phyloP scores from a whole-genome alignment of 2,329 filamentous ascomycete genomes.

The Decorospora gaudefroyi region DNA sequence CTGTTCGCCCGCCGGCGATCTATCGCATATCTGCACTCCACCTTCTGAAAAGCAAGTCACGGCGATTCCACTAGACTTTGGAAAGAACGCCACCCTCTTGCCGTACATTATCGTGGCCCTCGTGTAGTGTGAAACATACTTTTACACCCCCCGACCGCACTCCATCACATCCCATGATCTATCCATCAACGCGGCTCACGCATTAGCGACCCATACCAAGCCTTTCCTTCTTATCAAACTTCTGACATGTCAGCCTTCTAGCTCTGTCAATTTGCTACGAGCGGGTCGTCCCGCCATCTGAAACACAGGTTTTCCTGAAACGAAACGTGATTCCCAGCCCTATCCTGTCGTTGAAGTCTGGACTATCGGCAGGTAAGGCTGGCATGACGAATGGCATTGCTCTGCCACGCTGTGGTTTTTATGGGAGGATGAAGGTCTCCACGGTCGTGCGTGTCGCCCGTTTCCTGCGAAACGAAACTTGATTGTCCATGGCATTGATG shows the following conservation, averaged over 20 bases:
- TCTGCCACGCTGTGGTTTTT: no score
- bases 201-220: slow-evolving; percentile 21
- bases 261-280: slow-evolving; percentile 14
- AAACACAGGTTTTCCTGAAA: slow-evolving; percentile 25
- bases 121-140: slow-evolving; percentile 7
- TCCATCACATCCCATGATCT: slow-evolving; percentile 2
- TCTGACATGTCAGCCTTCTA: slow-evolving; percentile 9
- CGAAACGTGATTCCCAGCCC: no score
- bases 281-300: slow-evolving; percentile 21
- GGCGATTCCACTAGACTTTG: neutral
- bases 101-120: neutral
- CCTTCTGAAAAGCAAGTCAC: neutral
- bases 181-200: slow-evolving; percentile 4
- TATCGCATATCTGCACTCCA: no score
- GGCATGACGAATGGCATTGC: no score
- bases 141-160: neutral
- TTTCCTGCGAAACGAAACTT: no score
- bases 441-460: no score
- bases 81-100: neutral
- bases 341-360: no score
- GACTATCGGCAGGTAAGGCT: no score
- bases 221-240: slow-evolving; percentile 26
- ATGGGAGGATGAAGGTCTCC: no score
- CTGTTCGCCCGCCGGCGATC: no score
- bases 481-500: no score